These are phyloP conservation scores for Kodamaea ohmeri DNA, from an alignment of 1,139 yeast species.

Conservation along the genomic window DNA sequence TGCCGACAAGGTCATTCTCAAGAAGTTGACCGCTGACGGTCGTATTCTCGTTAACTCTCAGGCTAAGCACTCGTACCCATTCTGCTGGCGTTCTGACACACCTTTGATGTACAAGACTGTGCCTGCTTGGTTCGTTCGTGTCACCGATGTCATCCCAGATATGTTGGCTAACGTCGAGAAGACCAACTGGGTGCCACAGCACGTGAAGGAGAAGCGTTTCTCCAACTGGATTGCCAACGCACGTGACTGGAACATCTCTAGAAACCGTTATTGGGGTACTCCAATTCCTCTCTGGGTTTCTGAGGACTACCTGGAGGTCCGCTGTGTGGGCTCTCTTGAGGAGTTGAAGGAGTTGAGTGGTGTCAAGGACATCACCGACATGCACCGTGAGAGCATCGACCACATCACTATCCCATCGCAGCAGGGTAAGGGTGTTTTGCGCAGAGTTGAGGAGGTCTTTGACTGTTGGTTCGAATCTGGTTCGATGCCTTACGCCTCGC, in stretches of 20 bases:
- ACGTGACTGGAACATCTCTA: slow-evolving; percentile 97
- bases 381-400: slow-evolving; percentile 93
- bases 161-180: slow-evolving; percentile 82
- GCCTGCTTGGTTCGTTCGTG: slow-evolving; percentile 98
- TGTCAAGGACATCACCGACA: slow-evolving; percentile 71
- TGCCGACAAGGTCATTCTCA: slow-evolving; percentile 90
- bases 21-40: slow-evolving; percentile 74
- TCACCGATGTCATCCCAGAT: slow-evolving; percentile 79
- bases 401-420: slow-evolving; percentile 91
- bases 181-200: slow-evolving; percentile 93
- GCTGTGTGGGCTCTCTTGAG: slow-evolving; percentile 86
- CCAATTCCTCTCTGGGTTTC: slow-evolving; percentile 98
- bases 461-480: slow-evolving; percentile 99
- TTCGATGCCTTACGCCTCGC: slow-evolving; percentile 97
- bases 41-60: slow-evolving; percentile 74
- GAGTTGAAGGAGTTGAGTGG: slow-evolving; percentile 87
- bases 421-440: slow-evolving; percentile 81
- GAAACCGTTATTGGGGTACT: slow-evolving; percentile 99
- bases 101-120: slow-evolving; percentile 94
- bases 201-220: slow-evolving; percentile 90
- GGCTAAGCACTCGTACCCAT: slow-evolving; percentile 93
- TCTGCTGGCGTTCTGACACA: slow-evolving; percentile 99
- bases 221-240: slow-evolving; percentile 98
- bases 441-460: slow-evolving; percentile 94
- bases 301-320: slow-evolving; percentile 88